Conservation (phyloP, 2,329 filamentous ascomycete genomes). For the Xylariaceae sp. region DNA sequence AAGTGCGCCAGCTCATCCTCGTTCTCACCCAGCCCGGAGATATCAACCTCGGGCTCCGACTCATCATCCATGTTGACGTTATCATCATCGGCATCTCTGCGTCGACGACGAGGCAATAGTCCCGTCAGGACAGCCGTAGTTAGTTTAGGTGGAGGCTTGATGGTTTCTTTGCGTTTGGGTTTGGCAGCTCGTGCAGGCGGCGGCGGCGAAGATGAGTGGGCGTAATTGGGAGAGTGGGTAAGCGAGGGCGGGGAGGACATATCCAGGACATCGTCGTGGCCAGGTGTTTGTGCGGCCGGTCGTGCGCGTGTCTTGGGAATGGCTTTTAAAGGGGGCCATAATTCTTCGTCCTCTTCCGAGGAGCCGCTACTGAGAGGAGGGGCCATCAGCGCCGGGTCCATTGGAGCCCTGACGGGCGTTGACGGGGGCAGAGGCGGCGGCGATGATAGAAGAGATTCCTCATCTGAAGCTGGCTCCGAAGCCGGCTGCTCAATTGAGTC, state of each 20-base stretch:
- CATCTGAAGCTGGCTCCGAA: slow-evolving; percentile 25
- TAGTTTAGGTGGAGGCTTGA: slow-evolving; percentile 38
- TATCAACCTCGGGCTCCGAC: slow-evolving; percentile 44
- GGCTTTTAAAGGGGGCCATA: slow-evolving; percentile 49
- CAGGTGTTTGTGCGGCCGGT: slow-evolving; percentile 33
- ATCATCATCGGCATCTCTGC: slow-evolving; percentile 36
- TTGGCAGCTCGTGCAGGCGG: slow-evolving; percentile 25
- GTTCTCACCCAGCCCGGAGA: slow-evolving; percentile 44
- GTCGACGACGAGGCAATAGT: slow-evolving; percentile 48
- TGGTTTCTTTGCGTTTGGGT: slow-evolving; percentile 31
- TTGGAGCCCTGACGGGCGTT: slow-evolving; percentile 36
- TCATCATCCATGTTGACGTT: slow-evolving; percentile 36
- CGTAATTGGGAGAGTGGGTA: slow-evolving; percentile 59
- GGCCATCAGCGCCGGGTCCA: slow-evolving; percentile 47
- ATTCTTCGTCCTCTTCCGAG: slow-evolving; percentile 37
- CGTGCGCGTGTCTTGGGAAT: slow-evolving; percentile 42
- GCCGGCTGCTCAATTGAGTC: slow-evolving; percentile 24
- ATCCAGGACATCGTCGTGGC: slow-evolving; percentile 42
- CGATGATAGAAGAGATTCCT: slow-evolving; percentile 24
- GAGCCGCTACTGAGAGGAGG: slow-evolving; percentile 51
- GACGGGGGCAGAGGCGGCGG: slow-evolving; percentile 21
- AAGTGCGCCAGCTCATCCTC: slow-evolving; percentile 52
- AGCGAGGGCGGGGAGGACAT: slow-evolving; percentile 60
- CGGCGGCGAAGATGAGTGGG: slow-evolving; percentile 28
- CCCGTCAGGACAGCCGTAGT: slow-evolving; percentile 51